Evolutionary conservation across 2,329 filamentous ascomycete genomes (phyloP), one percentile per base, ranked within the genome.

Genomic region (Diatrype stigma): DNA sequence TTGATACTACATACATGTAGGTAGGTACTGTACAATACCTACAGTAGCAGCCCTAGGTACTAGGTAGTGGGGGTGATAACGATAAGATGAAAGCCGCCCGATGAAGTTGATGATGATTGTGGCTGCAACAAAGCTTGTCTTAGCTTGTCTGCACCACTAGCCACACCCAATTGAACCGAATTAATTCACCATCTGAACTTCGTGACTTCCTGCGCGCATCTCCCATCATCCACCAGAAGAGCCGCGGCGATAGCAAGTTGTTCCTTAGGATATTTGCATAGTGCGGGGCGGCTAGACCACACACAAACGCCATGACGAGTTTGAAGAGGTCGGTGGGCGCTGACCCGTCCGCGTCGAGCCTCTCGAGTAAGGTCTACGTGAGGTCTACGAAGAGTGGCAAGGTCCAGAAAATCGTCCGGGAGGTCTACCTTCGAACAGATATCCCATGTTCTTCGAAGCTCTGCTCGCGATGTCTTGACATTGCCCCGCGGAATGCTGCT

Each of bases 341-440:
- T 23, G 80, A 82, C 50, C 72, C 79, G 11, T 67, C 76, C 53
- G 79, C 85, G 28, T 77, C 86, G 45, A 96, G 88, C 66, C 87
- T 97, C 58, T 93, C 91, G 30, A 96, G 88, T 81, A 99, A 97
- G 74, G 85, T 95, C 63, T 99, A 95, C 67, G 89, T 99, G 57
- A 84, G 94, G 54, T 96, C 94, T 23, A 96, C 93, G 45, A 92
- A 90, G 72, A 94, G 85, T 70, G 94, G 94, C 71, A 96, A 96
- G 75, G 93, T 97, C 53, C 94, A 97, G 71, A 99, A 99, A 79
- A 95, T 99, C 65, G 94, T 99, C 59, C 85, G 92, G 64, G 94
- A 99, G 76, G 81, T 97, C 56, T 99, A 99, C 72, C 79, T 99
- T 55, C 85, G 94, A 70, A 89, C 93, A 73, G 94, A 99, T 69